Conservation (phyloP, 2,329 filamentous ascomycete genomes). For the Xylariales sp. region DNA sequence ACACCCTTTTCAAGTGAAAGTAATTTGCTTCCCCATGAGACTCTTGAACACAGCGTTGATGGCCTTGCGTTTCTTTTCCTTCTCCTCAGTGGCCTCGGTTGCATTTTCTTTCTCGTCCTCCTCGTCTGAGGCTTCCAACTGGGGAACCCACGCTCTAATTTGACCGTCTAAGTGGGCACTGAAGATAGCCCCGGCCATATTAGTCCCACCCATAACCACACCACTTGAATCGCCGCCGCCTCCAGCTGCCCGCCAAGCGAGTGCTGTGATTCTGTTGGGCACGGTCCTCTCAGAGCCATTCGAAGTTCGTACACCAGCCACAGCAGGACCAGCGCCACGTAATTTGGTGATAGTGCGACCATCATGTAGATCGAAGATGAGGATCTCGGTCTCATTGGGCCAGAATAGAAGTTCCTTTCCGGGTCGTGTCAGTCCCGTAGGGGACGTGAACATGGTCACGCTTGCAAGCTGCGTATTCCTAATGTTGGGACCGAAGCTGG, state of each 20-base stretch:
- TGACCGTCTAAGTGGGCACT: conserved; percentile 81
- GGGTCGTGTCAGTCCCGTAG: conserved; percentile 50
- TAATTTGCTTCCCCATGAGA: conserved; percentile 68
- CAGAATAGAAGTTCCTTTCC: conserved; percentile 69
- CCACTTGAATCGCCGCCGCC: conserved; percentile 55
- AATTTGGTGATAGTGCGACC: conserved; percentile 69
- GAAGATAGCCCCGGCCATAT: conserved; percentile 57
- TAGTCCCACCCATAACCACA: conserved; percentile 55
- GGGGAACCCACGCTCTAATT: conserved; percentile 73
- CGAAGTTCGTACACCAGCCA: conserved; percentile 38
- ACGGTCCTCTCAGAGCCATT: conserved; percentile 51
- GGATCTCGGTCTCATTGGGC: conserved; percentile 75
- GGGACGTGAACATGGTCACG: conserved; percentile 58
- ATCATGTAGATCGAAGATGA: conserved; percentile 74
- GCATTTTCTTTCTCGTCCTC: conserved; percentile 40
- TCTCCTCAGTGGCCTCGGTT: conserved; percentile 36
- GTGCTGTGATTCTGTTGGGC: conserved; percentile 64
- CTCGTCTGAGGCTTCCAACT: conserved; percentile 45
- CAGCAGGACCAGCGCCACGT: conserved; percentile 54
- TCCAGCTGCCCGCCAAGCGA: conserved; percentile 65
- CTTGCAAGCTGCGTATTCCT: conserved; percentile 66
- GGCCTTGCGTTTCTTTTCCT: conserved; percentile 68
- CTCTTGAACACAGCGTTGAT: conserved; percentile 76
- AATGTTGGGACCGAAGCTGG: conserved; percentile 78
- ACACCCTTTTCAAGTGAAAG: conserved; percentile 40